Base-by-base conservation (phyloP, 1,284 basidiomycete genomes). In the Cutaneotrichosporon mucoides region DNA sequence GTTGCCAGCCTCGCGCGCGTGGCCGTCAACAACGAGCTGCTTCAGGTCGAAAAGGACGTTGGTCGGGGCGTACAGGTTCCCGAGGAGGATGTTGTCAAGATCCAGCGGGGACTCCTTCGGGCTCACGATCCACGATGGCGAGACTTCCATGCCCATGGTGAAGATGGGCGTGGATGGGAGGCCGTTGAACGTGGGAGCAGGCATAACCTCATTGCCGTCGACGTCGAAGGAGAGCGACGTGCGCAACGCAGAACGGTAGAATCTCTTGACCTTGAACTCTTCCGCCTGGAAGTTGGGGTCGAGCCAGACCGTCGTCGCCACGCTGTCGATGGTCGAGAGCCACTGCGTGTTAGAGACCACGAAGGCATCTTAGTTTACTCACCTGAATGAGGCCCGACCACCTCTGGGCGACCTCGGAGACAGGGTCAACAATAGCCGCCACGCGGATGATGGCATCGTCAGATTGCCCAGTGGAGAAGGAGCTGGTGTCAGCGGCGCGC, bases 251-350 rank as follows among this genome's bases (percentile, higher is more conserved):
- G 87, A 91, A 3, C 90, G 87, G 74, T 96, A 97, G 80, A 97
- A 99, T n/a, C 88, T 84, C 76, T 95, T 96, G 45, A 98, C 79
- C 1, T 93, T 92, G 47, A 97, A 80, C 90, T 96, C 90, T 5
- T 70, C 72, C 6, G 80, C 69, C 55, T 84, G 82, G 33, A 78
- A 78, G 1, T 81, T 76, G 1, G 92, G 92, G 69, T 91, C 89
- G n/a, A 95, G 75, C 69, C 89, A 84, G 35, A 96, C 80, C 59
- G 89, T 84, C 10, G 91, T 80, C 65, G 83, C 84, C 0, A 88
- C 83, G 41, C 76, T 72, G 12, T 76, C 72, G 51, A 82, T 70
- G 9, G 74, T 63, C 5, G 78, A 66, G 2, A 82, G 72, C 54
- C 79, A 79, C 77, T 82, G 62, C 12, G 45, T 34, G 40, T 66